These are phyloP conservation scores for Aristolochia californica DNA, from an alignment of 164 flowering plant genomes.

Conservation along the genomic window DNA sequence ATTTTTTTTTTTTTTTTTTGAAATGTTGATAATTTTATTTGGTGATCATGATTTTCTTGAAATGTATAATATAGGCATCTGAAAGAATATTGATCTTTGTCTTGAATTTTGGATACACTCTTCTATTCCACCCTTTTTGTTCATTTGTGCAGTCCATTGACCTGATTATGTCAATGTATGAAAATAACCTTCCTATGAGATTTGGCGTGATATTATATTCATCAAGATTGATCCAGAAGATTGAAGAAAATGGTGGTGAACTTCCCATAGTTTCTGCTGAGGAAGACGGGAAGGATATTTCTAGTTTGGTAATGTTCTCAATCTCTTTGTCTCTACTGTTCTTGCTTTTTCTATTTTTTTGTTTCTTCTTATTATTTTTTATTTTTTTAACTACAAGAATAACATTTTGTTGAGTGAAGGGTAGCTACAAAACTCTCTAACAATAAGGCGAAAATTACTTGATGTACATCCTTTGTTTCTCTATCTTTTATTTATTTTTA, in stretches of 20 bases:
- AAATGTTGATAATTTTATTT: no score
- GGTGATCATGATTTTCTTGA: no score
- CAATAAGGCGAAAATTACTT: no score
- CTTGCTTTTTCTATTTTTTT: neutral
- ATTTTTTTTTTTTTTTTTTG: no score
- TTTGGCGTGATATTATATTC: slow-evolving; percentile 87
- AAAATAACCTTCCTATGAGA: slow-evolving; percentile 79
- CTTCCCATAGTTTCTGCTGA: slow-evolving; percentile 15
- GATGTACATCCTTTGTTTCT: no score
- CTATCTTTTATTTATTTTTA: no score
- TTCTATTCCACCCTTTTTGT: neutral
- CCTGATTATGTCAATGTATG: slow-evolving; percentile 55
- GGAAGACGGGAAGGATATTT: slow-evolving; percentile 47
- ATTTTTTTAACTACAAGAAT: no score
- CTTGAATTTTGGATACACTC: neutral
- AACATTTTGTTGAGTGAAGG: no score
- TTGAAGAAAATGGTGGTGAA: slow-evolving; percentile 50
- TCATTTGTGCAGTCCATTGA: slow-evolving; percentile 52
- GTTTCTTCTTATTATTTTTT: no score
- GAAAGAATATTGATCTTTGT: no score
- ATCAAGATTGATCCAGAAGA: slow-evolving; percentile 35
- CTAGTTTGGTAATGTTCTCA: slow-evolving; percentile 59
- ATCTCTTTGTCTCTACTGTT: neutral
- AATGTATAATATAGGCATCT: no score
- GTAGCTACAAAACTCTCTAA: no score